Evolutionary conservation across 1,284 basidiomycete genomes (phyloP).

Genomic region (Naganishia sp.): DNA sequence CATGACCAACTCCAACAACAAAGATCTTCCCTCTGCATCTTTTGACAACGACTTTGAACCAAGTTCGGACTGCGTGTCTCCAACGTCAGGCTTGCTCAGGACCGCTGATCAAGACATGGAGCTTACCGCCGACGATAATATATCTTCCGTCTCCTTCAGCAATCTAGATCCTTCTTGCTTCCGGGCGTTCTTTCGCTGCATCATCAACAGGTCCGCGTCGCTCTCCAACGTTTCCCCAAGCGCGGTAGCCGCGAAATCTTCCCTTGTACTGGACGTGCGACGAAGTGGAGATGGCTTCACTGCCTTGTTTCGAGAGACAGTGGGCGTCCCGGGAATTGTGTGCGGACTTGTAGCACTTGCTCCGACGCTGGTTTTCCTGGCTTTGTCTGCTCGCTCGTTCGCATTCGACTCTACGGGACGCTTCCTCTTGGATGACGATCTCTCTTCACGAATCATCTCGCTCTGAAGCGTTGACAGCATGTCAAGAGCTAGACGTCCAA

Average conservation of each 20-base stretch:
- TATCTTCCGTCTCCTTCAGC: constrained; percentile 26
- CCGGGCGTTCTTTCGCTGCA: constrained; percentile 11
- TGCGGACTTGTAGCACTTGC: background rate
- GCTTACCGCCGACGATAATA: constrained; percentile 16
- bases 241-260: constrained; percentile 1
- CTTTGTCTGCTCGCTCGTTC: background rate
- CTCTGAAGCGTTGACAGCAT: constrained; percentile 26
- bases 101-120: background rate
- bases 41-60: constrained; percentile 20
- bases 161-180: constrained; percentile 23
- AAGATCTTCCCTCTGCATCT: constrained; percentile 18
- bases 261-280: constrained; percentile 1
- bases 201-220: constrained; percentile 6
- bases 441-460: constrained; percentile 19
- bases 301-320: background rate
- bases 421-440: constrained; percentile 10
- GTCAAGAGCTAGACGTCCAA: constrained; percentile 29
- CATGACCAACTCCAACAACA: constrained; percentile 30
- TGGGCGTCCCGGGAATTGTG: background rate
- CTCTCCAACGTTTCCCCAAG: background rate
- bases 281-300: constrained; percentile 15
- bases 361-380: constrained; percentile 6
- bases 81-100: no score
- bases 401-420: background rate
- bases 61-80: constrained; percentile 12